Base-by-base conservation (phyloP, 1,284 basidiomycete genomes). In the Trametes sp. region DNA sequence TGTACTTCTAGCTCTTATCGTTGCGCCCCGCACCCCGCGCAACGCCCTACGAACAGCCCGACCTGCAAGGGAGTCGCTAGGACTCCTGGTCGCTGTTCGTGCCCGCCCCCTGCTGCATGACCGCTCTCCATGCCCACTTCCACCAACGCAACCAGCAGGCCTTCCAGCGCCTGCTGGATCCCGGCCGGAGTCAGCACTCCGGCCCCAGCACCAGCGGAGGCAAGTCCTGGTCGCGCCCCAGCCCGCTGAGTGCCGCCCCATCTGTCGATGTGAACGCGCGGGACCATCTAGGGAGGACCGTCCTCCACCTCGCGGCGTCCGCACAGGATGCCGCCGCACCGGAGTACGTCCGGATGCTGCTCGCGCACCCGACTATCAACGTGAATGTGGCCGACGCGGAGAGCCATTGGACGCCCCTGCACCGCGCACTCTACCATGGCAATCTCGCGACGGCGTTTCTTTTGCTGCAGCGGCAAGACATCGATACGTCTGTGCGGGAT, bases 401-500 rank as follows among this genome's bases (percentile, higher is more conserved):
- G 81, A 94, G 86, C 64, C 90, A 92, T 60, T 98, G 96, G 90
- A 98, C 96, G 0, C 86, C 97, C 2, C 81, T 99, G 23, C 98
- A 99, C 74, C 84, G 95, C 51, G 95, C 96, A 0, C 78, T 98
- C 62, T 99, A 98, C 74, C 78, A 82, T 31, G 96, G 94, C 3
- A 97, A 99, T 74, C 73, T 98, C 19, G 81, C 87, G 53, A 88
- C 89, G 31, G 94, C 91, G 10, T 80, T 94, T 49, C 79, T 96
- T 19, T 81, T 99, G 7, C 79, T 96, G 44, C 87, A 90, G 64
- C 86, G 90, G 38, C 70, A 82, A 29, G 94, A 97, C 71, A 87
- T 87, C 21, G 95, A 98, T 72, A 77, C 82, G 0, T 79, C 84
- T 1, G 70, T 95, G 60, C 96, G 95, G 75, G 98, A 99, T 72